These are phyloP conservation scores for Claviceps lovelessii DNA, from an alignment of 2,329 filamentous ascomycete species.

Conservation along the genomic window DNA sequence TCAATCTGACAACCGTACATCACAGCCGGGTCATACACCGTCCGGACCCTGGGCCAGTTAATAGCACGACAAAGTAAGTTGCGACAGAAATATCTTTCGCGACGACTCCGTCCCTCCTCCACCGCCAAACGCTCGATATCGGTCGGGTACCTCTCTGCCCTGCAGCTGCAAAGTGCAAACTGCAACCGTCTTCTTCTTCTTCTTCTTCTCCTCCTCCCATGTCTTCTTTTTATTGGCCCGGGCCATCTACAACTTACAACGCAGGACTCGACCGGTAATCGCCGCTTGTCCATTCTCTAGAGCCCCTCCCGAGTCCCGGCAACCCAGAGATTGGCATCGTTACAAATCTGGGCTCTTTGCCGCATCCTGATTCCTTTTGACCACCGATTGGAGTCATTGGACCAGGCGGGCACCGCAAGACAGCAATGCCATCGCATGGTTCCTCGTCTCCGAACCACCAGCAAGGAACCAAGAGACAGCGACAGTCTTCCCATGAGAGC, in stretches of 20 bases:
- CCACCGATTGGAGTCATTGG: neutral
- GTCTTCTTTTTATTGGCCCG: neutral
- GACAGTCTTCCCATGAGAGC: slow-evolving; percentile 37
- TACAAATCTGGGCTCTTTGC: neutral
- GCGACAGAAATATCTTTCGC: too few relatives aligned
- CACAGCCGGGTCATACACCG: too few relatives aligned
- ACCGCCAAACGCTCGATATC: too few relatives aligned
- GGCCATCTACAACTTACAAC: neutral
- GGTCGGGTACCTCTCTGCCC: too few relatives aligned
- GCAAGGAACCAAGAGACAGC: slow-evolving; percentile 40
- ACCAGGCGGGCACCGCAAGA: slow-evolving; percentile 10
- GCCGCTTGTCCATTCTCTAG: neutral
- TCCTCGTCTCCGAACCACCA: slow-evolving; percentile 36
- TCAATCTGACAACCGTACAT: too few relatives aligned
- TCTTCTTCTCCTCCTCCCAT: neutral
- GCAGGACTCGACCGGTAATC: neutral
- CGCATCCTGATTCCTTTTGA: neutral
- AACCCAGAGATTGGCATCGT: neutral
- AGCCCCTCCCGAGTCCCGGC: neutral
- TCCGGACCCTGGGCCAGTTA: too few relatives aligned
- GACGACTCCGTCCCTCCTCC: too few relatives aligned
- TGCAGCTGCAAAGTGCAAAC: too few relatives aligned
- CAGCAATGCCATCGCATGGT: slow-evolving; percentile 28
- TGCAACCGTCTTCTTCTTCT: too few relatives aligned
- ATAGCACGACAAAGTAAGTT: too few relatives aligned